Conservation (phyloP, 2,329 filamentous ascomycete genomes). For the Xylariaceae sp. region DNA sequence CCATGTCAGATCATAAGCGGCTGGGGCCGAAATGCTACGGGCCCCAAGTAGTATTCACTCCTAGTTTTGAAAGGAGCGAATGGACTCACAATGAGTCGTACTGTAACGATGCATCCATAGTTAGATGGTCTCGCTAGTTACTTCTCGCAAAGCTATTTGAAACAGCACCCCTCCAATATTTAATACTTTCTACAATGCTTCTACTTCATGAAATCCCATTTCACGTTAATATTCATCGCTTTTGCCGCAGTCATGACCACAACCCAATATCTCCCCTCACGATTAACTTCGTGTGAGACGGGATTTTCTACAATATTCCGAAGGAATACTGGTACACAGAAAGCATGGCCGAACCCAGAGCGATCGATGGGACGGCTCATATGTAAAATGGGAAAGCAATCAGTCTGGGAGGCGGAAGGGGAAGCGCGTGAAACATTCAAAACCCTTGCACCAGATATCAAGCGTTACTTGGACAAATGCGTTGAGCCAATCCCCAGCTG, state of each 20-base stretch:
- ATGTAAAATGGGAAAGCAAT: not conserved
- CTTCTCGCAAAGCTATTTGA: too few species aligned
- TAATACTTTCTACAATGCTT: too few species aligned
- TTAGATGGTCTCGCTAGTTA: too few species aligned
- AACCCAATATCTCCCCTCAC: not conserved
- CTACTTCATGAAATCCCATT: too few species aligned
- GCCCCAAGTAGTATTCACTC: too few species aligned
- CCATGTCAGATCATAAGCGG: too few species aligned
- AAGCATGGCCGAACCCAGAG: conserved; percentile 1
- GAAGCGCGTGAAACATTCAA: conserved; percentile 1
- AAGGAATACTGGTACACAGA: not conserved
- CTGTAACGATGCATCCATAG: too few species aligned
- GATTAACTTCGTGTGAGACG: not conserved
- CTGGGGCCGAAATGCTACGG: too few species aligned
- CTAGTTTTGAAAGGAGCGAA: too few species aligned
- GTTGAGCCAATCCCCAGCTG: conserved; percentile 2
- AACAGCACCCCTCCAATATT: too few species aligned
- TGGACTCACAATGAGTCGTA: too few species aligned
- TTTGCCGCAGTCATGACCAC: not conserved
- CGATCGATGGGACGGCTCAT: not conserved
- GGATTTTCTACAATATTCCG: not conserved
- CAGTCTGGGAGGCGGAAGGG: not conserved
- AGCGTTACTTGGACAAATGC: conserved; percentile 1
- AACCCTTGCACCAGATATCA: not conserved
- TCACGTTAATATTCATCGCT: not conserved